Base-by-base conservation (phyloP, 768 basidiomycete species). In the Leccinum imitatum region DNA sequence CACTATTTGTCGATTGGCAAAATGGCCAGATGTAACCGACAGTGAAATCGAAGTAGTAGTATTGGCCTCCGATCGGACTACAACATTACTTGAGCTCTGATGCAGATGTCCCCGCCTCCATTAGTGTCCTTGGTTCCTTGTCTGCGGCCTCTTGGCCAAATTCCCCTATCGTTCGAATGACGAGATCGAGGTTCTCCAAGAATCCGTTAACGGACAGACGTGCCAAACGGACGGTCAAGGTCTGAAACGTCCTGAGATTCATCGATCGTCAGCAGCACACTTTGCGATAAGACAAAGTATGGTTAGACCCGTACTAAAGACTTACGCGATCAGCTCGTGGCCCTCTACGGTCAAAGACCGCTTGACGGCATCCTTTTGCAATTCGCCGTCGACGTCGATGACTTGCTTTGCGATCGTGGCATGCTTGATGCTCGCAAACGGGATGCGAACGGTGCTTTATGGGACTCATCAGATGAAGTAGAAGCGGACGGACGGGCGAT, bases 171-270 rank as follows among this genome's bases (percentile, higher is more conserved):
- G 93, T 95, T 44, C 91, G 86, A 13, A 88, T 81, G 52, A 95
- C 84, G 37, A 97, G 80, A 69, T 95, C 92, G 33, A 94, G 81
- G 66, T 94, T 95, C 70, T 96, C 94, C 51, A 97, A 79, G 75
- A 91, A 95, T 14, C 87, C 87, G 66, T 97, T 97, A 53, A 90
- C 80, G 0, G 89, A 84, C 52, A 97, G 79, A 58, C 95, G 84
- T 3, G 92, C 87, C n/a, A 96, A 77, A 37, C 95, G 87, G 60
- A 95, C 79, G 0, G 94, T 97, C 56, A 92, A 76, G 1, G 90
- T 91, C 23, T 80, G 82, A 73, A 90, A 91, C 14, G 80, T 87
- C 56, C 92, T 93, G 46, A 23, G 30, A 48, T 58, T 6, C 46
- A 6, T 35, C 14, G 39, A 41, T 15, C 21, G 19, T 68, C 55